Evolutionary conservation across 139 green algal species (phyloP).

Genomic region (Gonium pectorale): DNA sequence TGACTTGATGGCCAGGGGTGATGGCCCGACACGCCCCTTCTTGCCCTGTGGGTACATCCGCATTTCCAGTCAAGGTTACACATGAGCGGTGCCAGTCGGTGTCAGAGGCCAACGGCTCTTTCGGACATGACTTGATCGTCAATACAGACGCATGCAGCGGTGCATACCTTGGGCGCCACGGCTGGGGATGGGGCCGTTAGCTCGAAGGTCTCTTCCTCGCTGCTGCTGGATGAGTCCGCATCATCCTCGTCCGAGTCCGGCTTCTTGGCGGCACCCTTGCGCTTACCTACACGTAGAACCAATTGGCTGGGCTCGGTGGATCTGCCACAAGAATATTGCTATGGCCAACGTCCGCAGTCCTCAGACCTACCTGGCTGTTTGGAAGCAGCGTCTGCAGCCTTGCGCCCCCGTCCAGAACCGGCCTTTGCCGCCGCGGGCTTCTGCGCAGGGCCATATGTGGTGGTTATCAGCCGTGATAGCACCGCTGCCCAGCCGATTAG

Average conservation of each 20-base stretch:
- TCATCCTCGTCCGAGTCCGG: conserved; percentile 22
- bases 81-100: no score
- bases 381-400: neutral
- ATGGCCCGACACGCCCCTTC: conserved; percentile 56
- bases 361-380: conserved; percentile 20
- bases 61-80: no score
- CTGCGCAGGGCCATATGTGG: no score
- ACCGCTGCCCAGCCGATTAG: no score
- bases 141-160: no score
- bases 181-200: conserved; percentile 64
- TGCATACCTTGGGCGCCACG: conserved; percentile 54
- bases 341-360: no score
- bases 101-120: no score
- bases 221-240: neutral
- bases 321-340: no score
- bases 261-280: conserved; percentile 23
- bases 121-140: no score
- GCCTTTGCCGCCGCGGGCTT: conserved; percentile 14
- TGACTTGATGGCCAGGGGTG: conserved; percentile 54
- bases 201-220: conserved; percentile 62
- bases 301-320: no score
- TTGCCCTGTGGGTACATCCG: conserved; percentile 57
- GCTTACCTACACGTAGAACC: conserved; percentile 31
- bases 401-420: neutral
- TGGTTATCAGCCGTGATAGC: no score